Evolutionary conservation across 305 asterid genomes (phyloP).

Genomic region (Stenogyne calaminthoides): DNA sequence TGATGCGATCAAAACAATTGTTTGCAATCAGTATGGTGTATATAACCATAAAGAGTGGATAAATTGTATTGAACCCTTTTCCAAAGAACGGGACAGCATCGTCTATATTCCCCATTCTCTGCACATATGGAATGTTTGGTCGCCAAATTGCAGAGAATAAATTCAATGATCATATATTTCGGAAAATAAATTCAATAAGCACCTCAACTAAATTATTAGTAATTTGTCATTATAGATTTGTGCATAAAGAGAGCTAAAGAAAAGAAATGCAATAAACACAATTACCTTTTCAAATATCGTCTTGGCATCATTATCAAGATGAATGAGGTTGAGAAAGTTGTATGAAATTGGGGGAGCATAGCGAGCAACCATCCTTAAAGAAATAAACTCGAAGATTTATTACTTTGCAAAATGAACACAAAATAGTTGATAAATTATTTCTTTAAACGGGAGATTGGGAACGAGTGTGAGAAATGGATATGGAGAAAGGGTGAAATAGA

Average conservation of each 20-base stretch:
- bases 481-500: constrained; percentile 19
- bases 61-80: constrained; percentile 69
- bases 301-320: constrained; percentile 49
- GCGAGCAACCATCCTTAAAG: constrained; percentile 76
- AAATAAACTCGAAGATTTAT: constrained; percentile 10
- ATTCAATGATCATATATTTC: background rate
- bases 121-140: constrained; percentile 33
- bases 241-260: constrained; percentile 1
- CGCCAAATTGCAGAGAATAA: constrained; percentile 18
- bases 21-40: constrained; percentile 67
- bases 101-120: constrained; percentile 91
- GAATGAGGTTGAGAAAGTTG: constrained; percentile 82
- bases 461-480: constrained; percentile 13
- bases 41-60: constrained; percentile 79
- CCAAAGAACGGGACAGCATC: constrained; percentile 89
- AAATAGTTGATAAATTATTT: background rate
- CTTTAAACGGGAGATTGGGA: background rate
- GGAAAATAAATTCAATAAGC: background rate
- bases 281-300: constrained; percentile 69
- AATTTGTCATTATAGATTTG: background rate
- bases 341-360: constrained; percentile 83
- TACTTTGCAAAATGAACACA: constrained; percentile 12
- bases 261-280: background rate
- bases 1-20: constrained; percentile 66
- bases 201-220: background rate